Evolutionary conservation across 2,329 filamentous ascomycete species (phyloP).

Genomic region (Sporothrix variecibatus): DNA sequence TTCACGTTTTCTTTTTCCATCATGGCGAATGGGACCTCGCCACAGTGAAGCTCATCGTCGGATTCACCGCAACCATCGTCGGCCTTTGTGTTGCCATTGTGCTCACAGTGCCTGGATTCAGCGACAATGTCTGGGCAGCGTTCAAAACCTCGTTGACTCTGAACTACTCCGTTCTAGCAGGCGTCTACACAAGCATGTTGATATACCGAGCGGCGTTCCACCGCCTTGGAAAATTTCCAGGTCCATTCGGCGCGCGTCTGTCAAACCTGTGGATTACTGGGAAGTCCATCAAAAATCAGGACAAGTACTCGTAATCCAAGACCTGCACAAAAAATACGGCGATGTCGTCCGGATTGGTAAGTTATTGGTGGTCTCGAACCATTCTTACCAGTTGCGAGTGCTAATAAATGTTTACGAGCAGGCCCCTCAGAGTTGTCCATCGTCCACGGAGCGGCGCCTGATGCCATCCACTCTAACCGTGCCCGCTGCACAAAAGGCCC

Average conservation of each 20-base stretch:
- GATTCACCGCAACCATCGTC: conserved; percentile 2
- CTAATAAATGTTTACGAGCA: not conserved
- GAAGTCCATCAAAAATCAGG: conserved; percentile 6
- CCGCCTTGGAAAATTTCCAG: conserved; percentile 27
- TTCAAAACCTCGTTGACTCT: not conserved
- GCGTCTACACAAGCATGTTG: conserved; percentile 25
- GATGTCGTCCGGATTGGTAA: conserved; percentile 26
- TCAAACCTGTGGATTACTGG: conserved; percentile 19
- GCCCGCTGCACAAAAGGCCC: conserved; percentile 29
- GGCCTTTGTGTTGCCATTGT: not conserved
- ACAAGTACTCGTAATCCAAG: not conserved
- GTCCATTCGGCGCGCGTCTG: conserved; percentile 23
- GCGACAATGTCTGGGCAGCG: not conserved
- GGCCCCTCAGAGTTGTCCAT: conserved; percentile 30
- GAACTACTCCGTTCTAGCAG: not conserved
- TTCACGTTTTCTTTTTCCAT: conserved; percentile 24
- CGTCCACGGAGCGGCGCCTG: conserved; percentile 1
- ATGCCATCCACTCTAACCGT: conserved; percentile 24
- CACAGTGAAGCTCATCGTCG: conserved; percentile 11
- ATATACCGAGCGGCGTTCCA: conserved; percentile 30
- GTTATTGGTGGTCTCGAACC: not conserved
- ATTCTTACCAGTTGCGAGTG: too few species aligned
- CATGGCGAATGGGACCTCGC: conserved; percentile 25
- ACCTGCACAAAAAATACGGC: conserved; percentile 24
- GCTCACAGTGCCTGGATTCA: not conserved